These are phyloP conservation scores for Sideroxylon spinosum DNA, from an alignment of 179 eudicot species.

Conservation along the genomic window DNA sequence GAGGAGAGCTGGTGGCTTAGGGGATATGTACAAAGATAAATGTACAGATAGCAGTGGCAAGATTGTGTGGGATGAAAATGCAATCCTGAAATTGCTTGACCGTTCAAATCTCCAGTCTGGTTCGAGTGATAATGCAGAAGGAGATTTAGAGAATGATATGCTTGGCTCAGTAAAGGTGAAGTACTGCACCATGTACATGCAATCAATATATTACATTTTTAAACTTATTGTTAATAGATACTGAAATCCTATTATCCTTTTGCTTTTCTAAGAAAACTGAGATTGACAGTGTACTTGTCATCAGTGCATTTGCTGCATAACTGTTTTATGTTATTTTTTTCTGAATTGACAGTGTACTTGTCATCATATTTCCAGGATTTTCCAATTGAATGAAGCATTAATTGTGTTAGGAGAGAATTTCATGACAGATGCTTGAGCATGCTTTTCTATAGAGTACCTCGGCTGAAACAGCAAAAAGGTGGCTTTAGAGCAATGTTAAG, in stretches of 20 bases:
- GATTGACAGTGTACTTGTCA: background rate
- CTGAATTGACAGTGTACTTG: background rate
- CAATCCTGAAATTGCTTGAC: conserved; percentile 88
- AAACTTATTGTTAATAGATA: background rate
- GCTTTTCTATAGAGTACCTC: background rate
- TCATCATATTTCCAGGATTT: conserved; percentile 2
- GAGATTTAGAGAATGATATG: conserved; percentile 86
- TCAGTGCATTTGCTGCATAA: background rate
- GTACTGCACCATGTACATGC: conserved; percentile 22
- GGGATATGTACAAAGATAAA: conserved; percentile 90
- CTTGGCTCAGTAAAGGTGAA: conserved; percentile 99
- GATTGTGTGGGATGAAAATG: conserved; percentile 87
- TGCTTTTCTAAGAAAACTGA: background rate
- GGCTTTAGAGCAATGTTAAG: no score
- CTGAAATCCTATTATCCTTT: background rate
- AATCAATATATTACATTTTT: background rate
- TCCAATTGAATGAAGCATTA: conserved; percentile 2
- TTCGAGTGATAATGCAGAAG: conserved; percentile 63
- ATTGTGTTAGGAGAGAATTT: background rate
- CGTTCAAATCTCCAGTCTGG: conserved; percentile 69
- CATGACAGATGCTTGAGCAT: background rate
- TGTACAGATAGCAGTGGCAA: conserved; percentile 79
- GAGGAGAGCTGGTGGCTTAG: conserved; percentile 85
- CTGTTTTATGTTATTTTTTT: background rate
- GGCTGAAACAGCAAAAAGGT: background rate